These are phyloP conservation scores for Saccharomycopsis sp. DNA, from an alignment of 805 yeast genomes.

Conservation along the genomic window DNA sequence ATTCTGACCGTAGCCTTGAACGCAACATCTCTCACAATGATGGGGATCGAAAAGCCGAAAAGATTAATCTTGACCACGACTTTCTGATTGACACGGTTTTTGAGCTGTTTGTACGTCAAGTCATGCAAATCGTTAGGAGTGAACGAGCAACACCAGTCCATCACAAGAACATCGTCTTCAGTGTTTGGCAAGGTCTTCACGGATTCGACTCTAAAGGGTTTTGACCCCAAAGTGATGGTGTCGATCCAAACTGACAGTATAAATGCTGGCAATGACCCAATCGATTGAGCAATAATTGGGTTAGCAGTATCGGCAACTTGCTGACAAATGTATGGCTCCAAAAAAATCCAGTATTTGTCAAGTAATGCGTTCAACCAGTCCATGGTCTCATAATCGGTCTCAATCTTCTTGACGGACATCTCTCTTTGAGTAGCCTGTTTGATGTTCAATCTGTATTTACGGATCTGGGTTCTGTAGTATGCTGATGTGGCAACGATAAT, in stretches of 20 bases:
- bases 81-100: conserved; percentile 76
- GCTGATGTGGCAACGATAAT: conserved; percentile 55
- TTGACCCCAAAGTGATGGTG: conserved; percentile 86
- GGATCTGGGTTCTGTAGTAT: conserved; percentile 75
- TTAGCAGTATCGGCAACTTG: conserved; percentile 82
- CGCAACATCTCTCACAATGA: conserved; percentile 72
- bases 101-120: conserved; percentile 75
- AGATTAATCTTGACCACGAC: conserved; percentile 68
- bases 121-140: conserved; percentile 88
- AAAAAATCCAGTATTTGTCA: conserved; percentile 84
- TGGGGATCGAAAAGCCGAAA: conserved; percentile 80
- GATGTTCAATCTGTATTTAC: conserved; percentile 66
- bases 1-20: conserved; percentile 71
- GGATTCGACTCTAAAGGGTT: conserved; percentile 87
- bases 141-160: conserved; percentile 95
- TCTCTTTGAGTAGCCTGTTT: conserved; percentile 84
- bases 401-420: conserved; percentile 70
- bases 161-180: conserved; percentile 87
- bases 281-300: conserved; percentile 61
- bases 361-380: conserved; percentile 91
- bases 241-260: conserved; percentile 80
- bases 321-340: conserved; percentile 85
- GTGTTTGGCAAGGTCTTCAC: conserved; percentile 89
- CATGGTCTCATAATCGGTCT: conserved; percentile 85
- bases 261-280: conserved; percentile 72